These are phyloP conservation scores for Cutaneotrichosporon mucoides DNA, from an alignment of 1,284 basidiomycete genomes.

Conservation along the genomic window DNA sequence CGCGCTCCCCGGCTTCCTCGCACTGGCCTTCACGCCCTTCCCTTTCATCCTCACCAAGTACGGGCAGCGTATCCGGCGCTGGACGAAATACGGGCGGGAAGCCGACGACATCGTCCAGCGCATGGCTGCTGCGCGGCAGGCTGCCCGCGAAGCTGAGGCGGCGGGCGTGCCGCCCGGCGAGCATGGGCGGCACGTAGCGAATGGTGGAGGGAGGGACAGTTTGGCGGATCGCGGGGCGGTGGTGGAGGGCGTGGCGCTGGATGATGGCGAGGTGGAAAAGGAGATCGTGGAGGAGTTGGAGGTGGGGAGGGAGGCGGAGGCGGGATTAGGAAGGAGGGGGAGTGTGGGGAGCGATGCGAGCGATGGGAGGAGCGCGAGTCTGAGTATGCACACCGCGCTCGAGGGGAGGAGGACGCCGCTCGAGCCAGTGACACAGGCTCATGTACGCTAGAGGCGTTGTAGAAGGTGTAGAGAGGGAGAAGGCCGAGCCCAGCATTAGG, in stretches of 20 bases:
- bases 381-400: too few species aligned
- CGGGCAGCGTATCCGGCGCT: slow-evolving; percentile 20
- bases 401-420: too few species aligned
- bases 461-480: too few species aligned
- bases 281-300: background rate
- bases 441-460: too few species aligned
- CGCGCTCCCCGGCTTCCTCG: slow-evolving; percentile 58
- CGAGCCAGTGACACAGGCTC: too few species aligned
- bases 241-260: background rate
- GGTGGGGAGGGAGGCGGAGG: background rate
- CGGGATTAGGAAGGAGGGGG: background rate
- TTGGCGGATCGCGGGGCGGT: background rate
- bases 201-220: background rate
- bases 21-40: slow-evolving; percentile 57
- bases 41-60: slow-evolving; percentile 41
- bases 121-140: background rate
- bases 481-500: too few species aligned
- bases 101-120: slow-evolving; percentile 12
- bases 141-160: background rate
- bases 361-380: too few species aligned
- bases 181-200: background rate
- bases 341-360: background rate
- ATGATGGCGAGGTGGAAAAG: background rate
- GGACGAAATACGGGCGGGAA: slow-evolving; percentile 23
- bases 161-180: background rate